Evolutionary conservation across 2,329 filamentous ascomycete genomes (phyloP), one percentile per base, ranked within the genome.

Genomic region (Trichoderma brevicompactum): DNA sequence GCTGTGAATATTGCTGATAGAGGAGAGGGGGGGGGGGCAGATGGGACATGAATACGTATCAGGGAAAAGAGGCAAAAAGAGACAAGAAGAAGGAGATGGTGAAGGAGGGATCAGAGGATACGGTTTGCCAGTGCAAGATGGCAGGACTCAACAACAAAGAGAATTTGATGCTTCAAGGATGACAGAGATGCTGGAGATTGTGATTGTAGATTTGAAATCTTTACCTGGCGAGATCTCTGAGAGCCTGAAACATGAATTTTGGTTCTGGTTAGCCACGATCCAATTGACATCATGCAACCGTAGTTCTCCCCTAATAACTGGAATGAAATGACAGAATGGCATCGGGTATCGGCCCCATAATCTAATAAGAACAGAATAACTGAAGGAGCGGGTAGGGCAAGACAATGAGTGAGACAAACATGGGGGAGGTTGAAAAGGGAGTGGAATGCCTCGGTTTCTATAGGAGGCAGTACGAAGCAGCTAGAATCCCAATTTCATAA

Each of bases 151-250:
- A 13, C 10, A 49, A 8, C 5, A 15, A 28, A 49, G n/a, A 10
- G 8, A 3, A 19, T 7, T 12, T 38, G 12, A 6, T 49, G 23
- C 0, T 32, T 2, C 13, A 10, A 17, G n/a, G 34, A 32, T 50
- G 12, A 17, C 8, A 10, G 9, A n/a, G 34, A 7, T n/a, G 44
- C 5, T 15, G 28, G 36, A 17, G 44, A 28, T 61, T 6, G 43
- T 40, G 2, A 3, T 17, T 32, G 15, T 34, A n/a, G 49, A 28
- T 9, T 4, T 32, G 53, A 36, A 19, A 10, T 10, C 10, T 23
- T 65, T 65, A 60, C 56, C 43, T 64, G 19, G 62, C 23, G 23
- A 64, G 41, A 3, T 64, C 62, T 50, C 52, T 41, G 8, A 64
- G 52, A 2, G 62, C 23, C 62, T 64, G 12, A 5, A 58, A 58